Base-by-base conservation (phyloP, 2,329 filamentous ascomycete genomes). In the Aspergillus sp. region DNA sequence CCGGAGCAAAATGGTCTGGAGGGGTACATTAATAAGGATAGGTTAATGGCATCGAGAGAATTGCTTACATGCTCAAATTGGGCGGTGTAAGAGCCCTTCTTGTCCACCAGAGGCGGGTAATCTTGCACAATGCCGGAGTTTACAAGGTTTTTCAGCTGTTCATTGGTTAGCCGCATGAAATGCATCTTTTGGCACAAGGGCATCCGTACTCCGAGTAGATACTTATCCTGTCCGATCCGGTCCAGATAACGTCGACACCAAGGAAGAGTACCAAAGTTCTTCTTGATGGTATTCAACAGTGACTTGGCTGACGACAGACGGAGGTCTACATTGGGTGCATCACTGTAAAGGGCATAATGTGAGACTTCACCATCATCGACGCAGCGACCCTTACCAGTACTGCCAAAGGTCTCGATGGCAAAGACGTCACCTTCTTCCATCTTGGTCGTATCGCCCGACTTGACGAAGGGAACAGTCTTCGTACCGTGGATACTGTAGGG, bases 201-300 rank as follows among this genome's bases (percentile, higher is more conserved):
- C n/a, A 34, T 10, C 59, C 73, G 66, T 60, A 80, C 74, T 1
- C 78, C 80, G 1, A 78, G 72, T 43, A 80, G 61, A 52, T 84
- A 84, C 30, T 74, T 72, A 40, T 81, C 72, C 12, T 76, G 60
- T 0, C 81, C 81, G n/a, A 83, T 65, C n/a, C 79, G 74, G 39
- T 83, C 80, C 29, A 84, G 71, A 51, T 83, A 82, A 5, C 80
- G 76, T 19, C 79, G 72, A 47, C 72, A 81, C 57, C 83, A 83
- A 1, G 80, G 76, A 29, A 84, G 56, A 0, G 75, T 80, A 19
- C 79, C 78, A 48, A 84, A 84, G 49, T 82, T 81, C 54, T 79
- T 74, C 43, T 77, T 72, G 55, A 84, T 82, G 0, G 70, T 76
- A 55, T 77, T 78, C 50, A 79, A 70, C 36, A 84, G 59, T 4